phyloP scores from a whole-genome alignment of 2,329 filamentous ascomycete genomes.

The Aureobasidium sp. region DNA sequence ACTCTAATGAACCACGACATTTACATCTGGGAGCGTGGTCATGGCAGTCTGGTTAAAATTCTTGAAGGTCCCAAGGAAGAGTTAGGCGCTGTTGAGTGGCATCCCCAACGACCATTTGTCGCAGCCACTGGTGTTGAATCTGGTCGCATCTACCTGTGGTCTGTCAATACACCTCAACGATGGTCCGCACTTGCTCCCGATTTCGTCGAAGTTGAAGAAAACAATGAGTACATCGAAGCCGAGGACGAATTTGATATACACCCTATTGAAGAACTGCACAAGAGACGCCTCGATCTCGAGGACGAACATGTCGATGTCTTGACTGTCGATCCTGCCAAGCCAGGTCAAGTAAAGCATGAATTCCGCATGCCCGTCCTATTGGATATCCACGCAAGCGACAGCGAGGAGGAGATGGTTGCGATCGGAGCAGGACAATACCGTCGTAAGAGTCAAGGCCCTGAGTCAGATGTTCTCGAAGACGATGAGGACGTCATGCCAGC shows the following conservation, averaged over 20 bases:
- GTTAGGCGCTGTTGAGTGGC: conserved; percentile 94
- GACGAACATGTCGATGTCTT: conserved; percentile 91
- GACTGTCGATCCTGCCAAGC: conserved; percentile 60
- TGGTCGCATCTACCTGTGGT: conserved; percentile 92
- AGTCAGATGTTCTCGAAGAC: conserved; percentile 57
- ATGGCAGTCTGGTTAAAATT: conserved; percentile 92
- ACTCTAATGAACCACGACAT: conserved; percentile 99
- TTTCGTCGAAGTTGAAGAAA: conserved; percentile 96
- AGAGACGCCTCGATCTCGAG: conserved; percentile 80
- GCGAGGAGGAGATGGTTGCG: conserved; percentile 75
- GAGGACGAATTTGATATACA: conserved; percentile 99
- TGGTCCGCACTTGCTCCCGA: conserved; percentile 97
- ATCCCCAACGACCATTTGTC: conserved; percentile 78
- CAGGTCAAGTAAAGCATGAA: conserved; percentile 34
- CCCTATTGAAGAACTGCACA: conserved; percentile 87
- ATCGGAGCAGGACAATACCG: conserved; percentile 75
- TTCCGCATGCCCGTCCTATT: conserved; percentile 93
- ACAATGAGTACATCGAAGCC: conserved; percentile 89
- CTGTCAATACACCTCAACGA: conserved; percentile 86
- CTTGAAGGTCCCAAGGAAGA: conserved; percentile 95
- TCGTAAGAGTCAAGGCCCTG: conserved; percentile 71
- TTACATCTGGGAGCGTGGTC: conserved; percentile 93
- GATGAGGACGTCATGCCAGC: conserved; percentile 31
- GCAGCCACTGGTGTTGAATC: conserved; percentile 90
- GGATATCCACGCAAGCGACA: conserved; percentile 88